These are phyloP conservation scores for Aureobasidium melanogenum DNA, from an alignment of 2,329 filamentous ascomycete genomes.

Conservation along the genomic window DNA sequence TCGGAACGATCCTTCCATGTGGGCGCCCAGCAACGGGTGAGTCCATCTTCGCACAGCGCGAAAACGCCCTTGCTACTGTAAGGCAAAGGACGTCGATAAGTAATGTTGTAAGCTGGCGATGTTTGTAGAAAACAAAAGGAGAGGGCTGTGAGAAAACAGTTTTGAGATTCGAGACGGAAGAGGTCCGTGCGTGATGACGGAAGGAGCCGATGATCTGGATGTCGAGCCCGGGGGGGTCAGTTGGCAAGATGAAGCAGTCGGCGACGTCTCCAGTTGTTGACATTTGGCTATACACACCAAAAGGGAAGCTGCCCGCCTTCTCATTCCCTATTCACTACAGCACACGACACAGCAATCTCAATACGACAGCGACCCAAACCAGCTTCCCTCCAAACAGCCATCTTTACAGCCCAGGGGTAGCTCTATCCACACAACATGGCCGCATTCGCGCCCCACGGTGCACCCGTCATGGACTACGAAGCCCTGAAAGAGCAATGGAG, in stretches of 20 bases:
- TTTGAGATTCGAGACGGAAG: slow-evolving; percentile 2
- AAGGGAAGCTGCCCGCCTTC: slow-evolving; percentile 7
- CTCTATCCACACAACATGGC: slow-evolving; percentile 11
- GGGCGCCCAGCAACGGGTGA: slow-evolving; percentile 64
- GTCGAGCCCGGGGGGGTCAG: neutral
- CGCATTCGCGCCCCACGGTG: slow-evolving; percentile 14
- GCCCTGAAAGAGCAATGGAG: slow-evolving; percentile 91
- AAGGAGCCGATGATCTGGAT: slow-evolving; percentile 4
- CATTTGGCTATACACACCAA: neutral
- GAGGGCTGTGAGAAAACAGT: slow-evolving; percentile 21
- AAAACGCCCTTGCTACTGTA: slow-evolving; percentile 52
- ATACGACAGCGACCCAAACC: neutral
- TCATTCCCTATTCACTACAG: slow-evolving; percentile 1
- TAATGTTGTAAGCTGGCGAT: slow-evolving; percentile 52
- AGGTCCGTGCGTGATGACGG: slow-evolving; percentile 10
- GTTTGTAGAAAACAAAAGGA: slow-evolving; percentile 32
- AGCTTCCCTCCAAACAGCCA: neutral
- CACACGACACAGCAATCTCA: neutral
- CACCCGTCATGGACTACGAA: slow-evolving; percentile 74
- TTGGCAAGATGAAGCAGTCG: slow-evolving; percentile 9
- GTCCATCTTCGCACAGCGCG: slow-evolving; percentile 58
- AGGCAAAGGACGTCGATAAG: slow-evolving; percentile 46
- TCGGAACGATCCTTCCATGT: slow-evolving; percentile 56
- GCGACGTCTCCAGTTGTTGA: slow-evolving; percentile 17
- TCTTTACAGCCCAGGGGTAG: slow-evolving; percentile 1